These are phyloP conservation scores for Erythrophleum fordii DNA, from an alignment of 306 rosid species.

Conservation along the genomic window DNA sequence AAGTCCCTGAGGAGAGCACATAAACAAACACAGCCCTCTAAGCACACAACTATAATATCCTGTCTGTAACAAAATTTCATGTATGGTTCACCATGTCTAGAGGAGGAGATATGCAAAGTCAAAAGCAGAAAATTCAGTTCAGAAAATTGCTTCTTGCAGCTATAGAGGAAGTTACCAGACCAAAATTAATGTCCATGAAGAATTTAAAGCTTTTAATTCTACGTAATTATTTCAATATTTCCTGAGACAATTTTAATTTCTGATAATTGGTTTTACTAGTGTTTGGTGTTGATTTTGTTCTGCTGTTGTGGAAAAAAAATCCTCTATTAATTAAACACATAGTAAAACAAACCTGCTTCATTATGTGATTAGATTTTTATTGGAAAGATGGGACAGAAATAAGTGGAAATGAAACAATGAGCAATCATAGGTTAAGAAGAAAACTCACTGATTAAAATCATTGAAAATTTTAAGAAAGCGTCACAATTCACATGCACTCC, in stretches of 20 bases:
- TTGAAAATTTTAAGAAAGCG: not conserved
- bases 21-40: not conserved
- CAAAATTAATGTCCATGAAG: not conserved
- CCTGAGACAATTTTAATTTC: not conserved
- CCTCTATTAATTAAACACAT: too few species aligned
- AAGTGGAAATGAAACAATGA: not conserved
- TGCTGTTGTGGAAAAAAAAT: not conserved
- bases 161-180: not conserved
- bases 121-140: not conserved
- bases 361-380: not conserved
- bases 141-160: not conserved
- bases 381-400: not conserved
- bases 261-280: not conserved
- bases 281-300: not conserved
- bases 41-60: not conserved
- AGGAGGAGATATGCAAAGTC: not conserved
- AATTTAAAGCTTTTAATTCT: not conserved
- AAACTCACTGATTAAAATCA: not conserved
- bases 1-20: slow-evolving; percentile 64
- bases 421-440: not conserved
- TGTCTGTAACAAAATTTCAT: not conserved
- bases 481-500: not conserved
- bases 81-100: not conserved
- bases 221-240: not conserved
- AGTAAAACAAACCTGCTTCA: too few species aligned